These are phyloP conservation scores for Elsinoe batatas DNA, from an alignment of 2,329 filamentous ascomycete genomes.

Conservation along the genomic window DNA sequence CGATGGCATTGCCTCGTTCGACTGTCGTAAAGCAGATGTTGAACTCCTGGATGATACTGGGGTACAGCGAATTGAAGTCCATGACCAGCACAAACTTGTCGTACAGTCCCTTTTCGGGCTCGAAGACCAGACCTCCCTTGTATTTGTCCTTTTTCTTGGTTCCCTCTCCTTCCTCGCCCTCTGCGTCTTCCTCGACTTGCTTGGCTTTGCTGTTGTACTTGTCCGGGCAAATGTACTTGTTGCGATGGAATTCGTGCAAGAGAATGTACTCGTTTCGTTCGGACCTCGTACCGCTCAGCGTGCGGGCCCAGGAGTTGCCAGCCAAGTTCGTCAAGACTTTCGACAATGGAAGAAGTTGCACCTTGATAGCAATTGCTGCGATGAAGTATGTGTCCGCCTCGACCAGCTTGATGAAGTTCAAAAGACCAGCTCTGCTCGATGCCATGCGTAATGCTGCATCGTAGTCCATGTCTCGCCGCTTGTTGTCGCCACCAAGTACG, in stretches of 20 bases:
- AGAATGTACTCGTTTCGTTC: conserved; percentile 99
- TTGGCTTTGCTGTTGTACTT: conserved; percentile 76
- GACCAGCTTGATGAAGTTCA: conserved; percentile 90
- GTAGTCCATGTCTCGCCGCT: conserved; percentile 76
- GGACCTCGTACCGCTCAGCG: conserved; percentile 85
- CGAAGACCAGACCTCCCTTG: conserved; percentile 96
- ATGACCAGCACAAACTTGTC: conserved; percentile 98
- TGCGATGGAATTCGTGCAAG: conserved; percentile 89
- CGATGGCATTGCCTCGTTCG: conserved; percentile 50
- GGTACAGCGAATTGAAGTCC: conserved; percentile 99
- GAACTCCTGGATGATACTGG: conserved; percentile 97
- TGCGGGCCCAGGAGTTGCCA: conserved; percentile 96
- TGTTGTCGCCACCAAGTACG: conserved; percentile 64
- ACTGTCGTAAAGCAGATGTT: conserved; percentile 99
- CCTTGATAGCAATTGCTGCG: conserved; percentile 74
- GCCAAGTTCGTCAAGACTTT: conserved; percentile 94
- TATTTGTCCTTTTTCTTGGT: conserved; percentile 98
- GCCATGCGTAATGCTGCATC: conserved; percentile 77
- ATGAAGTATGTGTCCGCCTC: conserved; percentile 96
- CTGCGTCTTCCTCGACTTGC: conserved; percentile 61
- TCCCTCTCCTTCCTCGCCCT: conserved; percentile 51
- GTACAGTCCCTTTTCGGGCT: conserved; percentile 93
- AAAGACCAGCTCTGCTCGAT: conserved; percentile 67
- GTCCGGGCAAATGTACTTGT: conserved; percentile 97
- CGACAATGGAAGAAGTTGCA: conserved; percentile 86